Base-by-base conservation (phyloP, 768 basidiomycete genomes). In the Wakefieldia striispora region DNA sequence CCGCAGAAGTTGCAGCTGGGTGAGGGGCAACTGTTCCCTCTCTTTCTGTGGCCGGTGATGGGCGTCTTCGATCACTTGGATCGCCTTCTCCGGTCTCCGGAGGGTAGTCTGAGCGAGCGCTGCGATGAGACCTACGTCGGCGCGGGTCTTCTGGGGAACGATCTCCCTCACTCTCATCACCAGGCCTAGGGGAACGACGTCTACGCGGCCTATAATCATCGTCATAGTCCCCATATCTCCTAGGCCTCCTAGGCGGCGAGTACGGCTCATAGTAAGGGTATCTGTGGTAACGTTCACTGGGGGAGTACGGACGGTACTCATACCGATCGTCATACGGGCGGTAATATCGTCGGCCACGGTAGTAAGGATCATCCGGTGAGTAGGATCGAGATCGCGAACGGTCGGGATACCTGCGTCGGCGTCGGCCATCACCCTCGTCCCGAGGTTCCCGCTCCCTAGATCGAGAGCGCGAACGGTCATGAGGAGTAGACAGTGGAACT, bases 321-420 rank as follows among this genome's bases (percentile, higher is more conserved):
- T 44, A 43, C 27, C 55, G 47, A 47, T 55, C 53, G 17, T 53
- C 53, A 27, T 65, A 53, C 10, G 51, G 55, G 17, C 45, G 48
- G 33, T 49, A 45, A 34, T 50, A 50, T 35, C 49, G 47, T 36
- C n/a, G n/a, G n/a, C 55, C 35, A 13, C 21, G 39, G 36, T 40
- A 20, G 12, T 41, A 26, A 33, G 35, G 3, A 38, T 54, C 51
- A 9, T 54, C 53, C 3, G 62, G 63, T 1, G 62, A 64, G 40
- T 59, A 56, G 6, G 56, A 58, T 21, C 60, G 62, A 47, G 67
- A 62, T 19, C 60, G 61, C 31, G 51, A 47, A 43, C 56, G 51
- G 47, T 47, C 47, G 13, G 9, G 40, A 24, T 36, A 40, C 33
- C 50, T 40, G 26, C 3, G 34, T 34, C 47, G 50, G 14, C 35